A percentile compares a stretch with the other conserved stretches of the same genome.
phyloP scores from a whole-genome alignment of 2,329 filamentous ascomycete species.

The Colletotrichum falcatum region DNA sequence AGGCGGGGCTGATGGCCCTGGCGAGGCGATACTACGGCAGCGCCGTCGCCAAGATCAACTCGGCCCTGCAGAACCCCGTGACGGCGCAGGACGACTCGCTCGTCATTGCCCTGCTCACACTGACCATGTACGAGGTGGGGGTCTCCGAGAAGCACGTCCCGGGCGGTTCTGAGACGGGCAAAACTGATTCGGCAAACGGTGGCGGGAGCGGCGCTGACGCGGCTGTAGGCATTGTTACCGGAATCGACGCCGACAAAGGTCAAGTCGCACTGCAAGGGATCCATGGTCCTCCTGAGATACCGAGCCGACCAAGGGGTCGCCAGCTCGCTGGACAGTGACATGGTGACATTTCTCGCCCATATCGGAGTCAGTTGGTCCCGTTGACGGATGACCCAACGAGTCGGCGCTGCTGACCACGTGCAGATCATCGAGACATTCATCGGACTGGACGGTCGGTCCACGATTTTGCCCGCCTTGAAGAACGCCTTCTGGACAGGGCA shows the following conservation, averaged over 20 bases:
- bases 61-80: not conserved
- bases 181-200: not conserved
- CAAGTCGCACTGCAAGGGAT: slow-evolving; percentile 20
- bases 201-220: not conserved
- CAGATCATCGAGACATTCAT: slow-evolving; percentile 27
- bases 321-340: slow-evolving; percentile 17
- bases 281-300: slow-evolving; percentile 29
- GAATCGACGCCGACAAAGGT: slow-evolving; percentile 5
- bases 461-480: not conserved
- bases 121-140: slow-evolving; percentile 33
- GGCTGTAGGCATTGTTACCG: slow-evolving; percentile 6
- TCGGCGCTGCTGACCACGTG: no score
- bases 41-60: slow-evolving; percentile 17
- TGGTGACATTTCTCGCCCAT: slow-evolving; percentile 15
- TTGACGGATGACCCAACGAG: no score
- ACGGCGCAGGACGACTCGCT: slow-evolving; percentile 28
- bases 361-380: slow-evolving; percentile 8
- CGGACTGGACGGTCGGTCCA: not conserved
- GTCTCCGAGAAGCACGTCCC: not conserved
- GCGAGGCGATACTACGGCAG: slow-evolving; percentile 21
- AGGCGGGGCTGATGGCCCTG: slow-evolving; percentile 27
- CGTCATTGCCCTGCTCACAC: slow-evolving; percentile 10
- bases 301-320: slow-evolving; percentile 29
- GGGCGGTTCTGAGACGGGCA: no score
- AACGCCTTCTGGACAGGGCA: slow-evolving; percentile 2